Evolutionary conservation across 169 alveolate species (phyloP).

Genomic region (Amoebophrya sp.): DNA sequence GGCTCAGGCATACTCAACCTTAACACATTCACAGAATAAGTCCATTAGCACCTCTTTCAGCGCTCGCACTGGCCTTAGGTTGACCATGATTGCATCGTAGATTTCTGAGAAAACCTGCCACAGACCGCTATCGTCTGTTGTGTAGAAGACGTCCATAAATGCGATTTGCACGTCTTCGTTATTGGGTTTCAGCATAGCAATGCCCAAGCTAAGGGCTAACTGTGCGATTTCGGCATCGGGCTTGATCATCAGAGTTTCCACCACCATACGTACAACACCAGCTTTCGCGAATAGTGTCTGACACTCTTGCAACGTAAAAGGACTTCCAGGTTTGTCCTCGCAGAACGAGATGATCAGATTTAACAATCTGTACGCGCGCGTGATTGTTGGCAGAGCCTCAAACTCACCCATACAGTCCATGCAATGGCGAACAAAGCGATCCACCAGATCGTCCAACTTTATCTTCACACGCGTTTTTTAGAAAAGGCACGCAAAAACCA

Average conservation of each 20-base stretch:
- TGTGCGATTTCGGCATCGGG: not conserved
- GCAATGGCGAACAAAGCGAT: not conserved
- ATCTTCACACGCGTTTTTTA: not conserved
- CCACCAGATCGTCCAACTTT: not conserved
- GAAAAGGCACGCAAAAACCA: too few species aligned
- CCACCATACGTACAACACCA: not conserved
- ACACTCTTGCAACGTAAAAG: not conserved
- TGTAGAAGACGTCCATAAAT: not conserved
- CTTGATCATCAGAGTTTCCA: not conserved
- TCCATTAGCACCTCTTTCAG: slow-evolving; percentile 9
- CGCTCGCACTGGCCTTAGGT: not conserved
- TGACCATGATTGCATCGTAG: not conserved
- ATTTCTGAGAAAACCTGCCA: not conserved
- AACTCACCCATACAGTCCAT: not conserved
- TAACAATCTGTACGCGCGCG: not conserved
- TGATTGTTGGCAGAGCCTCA: not conserved
- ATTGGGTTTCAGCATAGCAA: not conserved
- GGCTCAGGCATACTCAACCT: too few species aligned
- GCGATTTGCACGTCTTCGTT: not conserved
- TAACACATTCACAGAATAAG: too few species aligned
- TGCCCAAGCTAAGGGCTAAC: not conserved
- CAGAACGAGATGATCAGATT: not conserved
- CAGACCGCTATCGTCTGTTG: not conserved
- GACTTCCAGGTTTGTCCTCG: not conserved
- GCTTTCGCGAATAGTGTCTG: not conserved